These are phyloP conservation scores for Aureobasidium sp. DNA, from an alignment of 2,329 filamentous ascomycete genomes.

Conservation along the genomic window DNA sequence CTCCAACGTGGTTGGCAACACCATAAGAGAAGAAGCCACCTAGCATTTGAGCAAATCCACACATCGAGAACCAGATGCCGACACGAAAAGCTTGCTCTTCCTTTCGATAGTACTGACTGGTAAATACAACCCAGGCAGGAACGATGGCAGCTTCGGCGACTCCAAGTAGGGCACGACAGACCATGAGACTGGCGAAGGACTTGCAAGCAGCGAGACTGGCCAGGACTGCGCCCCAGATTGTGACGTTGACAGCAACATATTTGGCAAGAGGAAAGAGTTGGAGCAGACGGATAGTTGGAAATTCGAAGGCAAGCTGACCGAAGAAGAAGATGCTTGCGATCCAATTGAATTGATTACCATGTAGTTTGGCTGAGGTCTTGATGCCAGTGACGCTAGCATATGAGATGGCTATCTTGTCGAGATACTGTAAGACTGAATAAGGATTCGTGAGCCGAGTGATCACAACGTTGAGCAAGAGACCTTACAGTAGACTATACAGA, in stretches of 20 bases:
- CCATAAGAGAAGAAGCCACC: neutral
- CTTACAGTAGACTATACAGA: neutral
- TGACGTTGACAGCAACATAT: conserved; percentile 26
- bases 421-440: neutral
- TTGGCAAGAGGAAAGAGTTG: neutral
- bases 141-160: conserved; percentile 23
- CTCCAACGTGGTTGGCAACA: neutral
- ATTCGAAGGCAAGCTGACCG: neutral
- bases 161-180: conserved; percentile 28
- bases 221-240: conserved; percentile 27
- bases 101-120: neutral
- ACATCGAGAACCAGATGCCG: neutral
- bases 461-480: neutral
- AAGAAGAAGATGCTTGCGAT: neutral
- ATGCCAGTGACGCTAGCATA: neutral
- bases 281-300: neutral
- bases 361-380: neutral
- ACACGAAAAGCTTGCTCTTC: neutral
- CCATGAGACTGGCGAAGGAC: conserved; percentile 25
- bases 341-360: neutral
- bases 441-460: neutral
- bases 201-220: conserved; percentile 25
- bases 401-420: conserved; percentile 1
- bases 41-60: neutral
- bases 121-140: neutral